These are phyloP conservation scores for Aspergillus eucalypticola DNA, from an alignment of 2,329 filamentous ascomycete genomes.

Conservation along the genomic window DNA sequence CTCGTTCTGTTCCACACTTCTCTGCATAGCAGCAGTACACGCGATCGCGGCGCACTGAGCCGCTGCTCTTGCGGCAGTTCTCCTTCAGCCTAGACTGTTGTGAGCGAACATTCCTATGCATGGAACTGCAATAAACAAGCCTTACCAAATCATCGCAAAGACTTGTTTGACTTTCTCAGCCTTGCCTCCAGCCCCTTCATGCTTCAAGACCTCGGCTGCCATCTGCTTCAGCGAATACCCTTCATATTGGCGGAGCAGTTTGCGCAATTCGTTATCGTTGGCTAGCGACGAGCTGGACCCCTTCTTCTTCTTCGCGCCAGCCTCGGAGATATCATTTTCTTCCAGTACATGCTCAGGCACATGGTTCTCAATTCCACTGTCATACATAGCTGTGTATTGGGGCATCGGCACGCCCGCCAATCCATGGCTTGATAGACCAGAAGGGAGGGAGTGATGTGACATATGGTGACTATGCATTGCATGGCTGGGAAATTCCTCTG, in stretches of 20 bases:
- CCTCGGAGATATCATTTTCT: constrained; percentile 47
- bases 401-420: constrained; percentile 34
- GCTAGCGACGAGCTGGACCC: constrained; percentile 50
- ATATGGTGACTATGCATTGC: constrained; percentile 37
- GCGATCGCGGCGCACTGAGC: constrained; percentile 83
- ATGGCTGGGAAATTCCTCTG: constrained; percentile 42
- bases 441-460: constrained; percentile 37
- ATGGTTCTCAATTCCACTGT: constrained; percentile 45
- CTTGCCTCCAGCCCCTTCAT: constrained; percentile 52
- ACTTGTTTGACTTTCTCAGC: constrained; percentile 55
- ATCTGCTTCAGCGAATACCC: constrained; percentile 49
- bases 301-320: constrained; percentile 47
- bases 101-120: constrained; percentile 11
- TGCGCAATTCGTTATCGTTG: constrained; percentile 52
- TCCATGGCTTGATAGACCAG: constrained; percentile 37
- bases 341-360: constrained; percentile 42
- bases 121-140: not conserved
- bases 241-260: constrained; percentile 50
- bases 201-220: constrained; percentile 50
- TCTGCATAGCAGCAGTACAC: constrained; percentile 96
- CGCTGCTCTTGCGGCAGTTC: constrained; percentile 48
- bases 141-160: constrained; percentile 55
- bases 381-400: constrained; percentile 44
- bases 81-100: constrained; percentile 45
- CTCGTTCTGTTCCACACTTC: constrained; percentile 86